Base-by-base conservation (phyloP, 306 rosid genomes). In the Castanea mollissima region DNA sequence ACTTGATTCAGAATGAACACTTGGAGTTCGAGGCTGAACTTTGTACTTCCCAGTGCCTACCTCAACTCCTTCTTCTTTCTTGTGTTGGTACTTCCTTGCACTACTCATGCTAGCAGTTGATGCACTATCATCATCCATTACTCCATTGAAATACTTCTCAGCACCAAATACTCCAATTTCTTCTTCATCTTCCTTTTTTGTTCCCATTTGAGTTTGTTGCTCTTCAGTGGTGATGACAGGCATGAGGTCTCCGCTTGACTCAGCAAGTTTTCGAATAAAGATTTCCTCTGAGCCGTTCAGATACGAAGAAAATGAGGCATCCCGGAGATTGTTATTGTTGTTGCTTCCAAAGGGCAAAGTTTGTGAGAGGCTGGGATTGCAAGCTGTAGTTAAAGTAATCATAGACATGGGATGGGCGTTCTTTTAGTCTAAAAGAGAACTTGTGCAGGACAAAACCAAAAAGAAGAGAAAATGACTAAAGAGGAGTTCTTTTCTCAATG, bases 101-200 rank as follows among this genome's bases (percentile, higher is more conserved):
- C 74, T 73, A 6, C 74, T 71, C 38, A 74, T 75, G 83, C 80
- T 74, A 23, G 80, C 20, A 73, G 82, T 79, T 59, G 63, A 83
- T 58, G 88, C 83, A 46, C 77, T 76, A 15, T 80, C 81, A 20
- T 73, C 68, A 23, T 87, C 85, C 41, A 84, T 80, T 34, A 52
- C 88, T 75, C 94, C 99, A 77, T 90, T 91, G 96, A 96, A 96
- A 91, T 96, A 96, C 76, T 96, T 96, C 67, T 90, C 93, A 35
- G 99, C 99, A 20, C 85, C 85, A 76, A 96, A 96, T 0, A 96
- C 94, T 69, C 91, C 99, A 55, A 96, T 96, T 78, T 96, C 98
- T 73, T 80, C 96, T 55, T 88, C 89, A 8, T 91, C 90, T 74
- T 88, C 97, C 79, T 88, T 89, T 67, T 74, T 86, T 27, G 75